Evolutionary conservation across 2,329 filamentous ascomycete genomes (phyloP), one percentile per base, ranked within the genome.

Genomic region (Paecilomyces fulvus): DNA sequence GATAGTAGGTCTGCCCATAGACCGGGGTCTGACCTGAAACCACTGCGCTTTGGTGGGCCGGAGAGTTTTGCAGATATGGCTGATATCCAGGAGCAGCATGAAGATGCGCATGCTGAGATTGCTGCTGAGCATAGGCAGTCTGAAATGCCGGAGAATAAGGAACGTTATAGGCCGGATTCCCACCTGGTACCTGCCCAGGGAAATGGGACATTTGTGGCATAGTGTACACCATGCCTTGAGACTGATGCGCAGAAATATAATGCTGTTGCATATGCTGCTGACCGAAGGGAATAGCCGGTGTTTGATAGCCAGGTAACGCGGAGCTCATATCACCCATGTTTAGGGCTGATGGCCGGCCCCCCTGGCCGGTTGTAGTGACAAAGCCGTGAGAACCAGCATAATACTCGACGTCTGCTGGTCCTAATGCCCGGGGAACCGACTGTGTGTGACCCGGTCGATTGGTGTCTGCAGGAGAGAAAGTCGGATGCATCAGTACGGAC

Each of bases 321-420:
- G 70, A 67, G 33, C 56, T 56, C 64, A 71, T 68, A 51, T 65
- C 63, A 25, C 58, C 58, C 69, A 71, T 71, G 33, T 63, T 65
- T 49, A 69, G 56, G 14, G 61, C 48, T 25, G 67, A 61, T 17
- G 59, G 55, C 9, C 53, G 53, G 14, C 56, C 48, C 55, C 63
- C 65, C 59, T 67, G 67, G 55, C 51, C 58, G 28, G 55, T 55
- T 20, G 60, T 54, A 31, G 58, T 57, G 43, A 62, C 55, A 33
- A 62, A 64, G 25, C 57, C 53, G 50, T 61, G 60, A 3, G 59
- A 43, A 33, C 58, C 60, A 25, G 63, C 54, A 52, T 63, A 57
- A 25, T 64, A 59, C 50, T 61, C 61, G 50, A 56, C 53, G 57
- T 62, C 64, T 49, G 63, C 54, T 52, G 60, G 54, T 58, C 58